Evolutionary conservation across 306 rosid species (phyloP), one percentile per base, ranked within the genome.

Genomic region (Vicia villosa): DNA sequence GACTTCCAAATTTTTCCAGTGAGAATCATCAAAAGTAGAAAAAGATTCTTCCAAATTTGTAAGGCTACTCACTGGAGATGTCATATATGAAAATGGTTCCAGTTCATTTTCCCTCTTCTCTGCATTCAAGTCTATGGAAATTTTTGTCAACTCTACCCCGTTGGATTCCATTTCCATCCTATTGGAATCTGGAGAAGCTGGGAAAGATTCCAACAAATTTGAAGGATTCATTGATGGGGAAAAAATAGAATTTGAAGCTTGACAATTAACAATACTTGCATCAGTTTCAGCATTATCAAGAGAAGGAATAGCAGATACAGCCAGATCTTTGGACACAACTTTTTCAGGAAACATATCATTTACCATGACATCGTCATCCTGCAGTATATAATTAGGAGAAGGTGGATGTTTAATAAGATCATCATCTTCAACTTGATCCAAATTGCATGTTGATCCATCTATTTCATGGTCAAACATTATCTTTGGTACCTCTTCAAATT

Each of bases 181-280:
- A 66, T 52, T 55, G 57, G 72, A 69, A 77, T 78, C 65, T 60
- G 63, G 38, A 37, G 78, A 75, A 42, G 62, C 77, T 21, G 46
- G 43, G 24, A 69, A 75, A 79, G 78, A 40, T 62, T 79, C 80
- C 19, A 24, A 80, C 66, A 73, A 70, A 79, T 56, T 61, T 58
- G 69, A 62, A 71, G 20, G 52, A 68, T 73, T 72, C 43, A 58
- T 64, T 56, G 85, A 69, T 66, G 81, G 72, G 62, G 85, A 85
- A 57, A 50, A 78, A 72, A 46, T 30, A 50, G 40, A 60, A 68
- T 46, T 45, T 52, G 81, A 74, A 69, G 84, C 72, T 51, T 47
- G 20, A 55, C 66, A 42, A 42, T 72, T 67, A 41, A 49, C 63
- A 74, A 70, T 41, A 51, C 77, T 62, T 45, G 42, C 70, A 72